Evolutionary conservation across 1,139 yeast species (phyloP), one percentile per base, ranked within the genome.

Genomic region (Meyerozyma carpophila): DNA sequence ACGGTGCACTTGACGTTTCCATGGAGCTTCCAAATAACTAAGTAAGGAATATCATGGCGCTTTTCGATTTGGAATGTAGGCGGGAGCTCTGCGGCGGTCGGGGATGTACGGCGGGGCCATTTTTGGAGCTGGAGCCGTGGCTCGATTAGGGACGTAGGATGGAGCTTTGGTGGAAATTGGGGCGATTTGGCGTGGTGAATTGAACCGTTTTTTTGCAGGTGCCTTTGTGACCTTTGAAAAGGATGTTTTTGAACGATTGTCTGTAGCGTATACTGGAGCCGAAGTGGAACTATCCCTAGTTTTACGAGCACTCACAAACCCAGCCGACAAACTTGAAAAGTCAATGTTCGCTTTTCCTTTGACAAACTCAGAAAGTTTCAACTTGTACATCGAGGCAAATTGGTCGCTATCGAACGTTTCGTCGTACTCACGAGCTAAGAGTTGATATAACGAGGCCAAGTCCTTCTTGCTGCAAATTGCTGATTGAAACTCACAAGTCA

Each of bases 11-110:
- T 88, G 63, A 74, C 79, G 36, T 74, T 89, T 55, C 88, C 93
- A 44, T 91, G 97, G 97, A 79, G 84, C 52, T 88, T 90, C 59
- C 83, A 84, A 53, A 88, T 91, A 48, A 79, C 81, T 40, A 84
- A 82, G 62, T 75, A 63, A 41, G 31, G 20, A 31, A 14, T 14
- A 10, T 10, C n/a, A 26, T 4, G 8, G 37, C n/a, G n/a, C 13
- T 4, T 39, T 27, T 27, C 52, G 43, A 26, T 40, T 37, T 7
- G 58, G 58, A 4, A 52, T 48, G 44, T 54, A 54, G 8, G 55
- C 41, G 14, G 57, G 57, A 5, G 59, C 58, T 36, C 34, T 49
- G 10, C 36, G 42, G 4, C 14, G 26, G 3, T 24, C 27, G 5
- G 31, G 41, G 8, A 38, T 14, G 26, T 32, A 28, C 18, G 46